Percentiles rank a stretch among this genome's conserved stretches.
Evolutionary conservation across 179 eudicot genomes (phyloP).

Genomic region (Amaranthus tricolor): DNA sequence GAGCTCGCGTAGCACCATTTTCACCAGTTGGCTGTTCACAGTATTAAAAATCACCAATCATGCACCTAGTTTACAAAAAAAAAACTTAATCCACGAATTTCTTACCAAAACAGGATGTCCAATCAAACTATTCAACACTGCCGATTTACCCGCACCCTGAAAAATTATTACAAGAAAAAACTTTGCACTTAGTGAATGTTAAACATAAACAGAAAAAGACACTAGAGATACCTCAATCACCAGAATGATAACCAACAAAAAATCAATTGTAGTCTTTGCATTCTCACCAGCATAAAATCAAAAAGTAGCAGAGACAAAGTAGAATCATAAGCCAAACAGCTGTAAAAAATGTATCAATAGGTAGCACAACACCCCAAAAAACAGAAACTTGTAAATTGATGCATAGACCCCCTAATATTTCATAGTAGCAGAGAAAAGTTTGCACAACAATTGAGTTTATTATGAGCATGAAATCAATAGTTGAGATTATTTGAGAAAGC

Average conservation of each 20-base stretch:
- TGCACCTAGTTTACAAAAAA: conserved; percentile 2
- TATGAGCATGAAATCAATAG: too few species aligned
- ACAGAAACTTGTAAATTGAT: too few species aligned
- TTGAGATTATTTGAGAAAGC: too few species aligned
- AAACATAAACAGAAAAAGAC: not conserved
- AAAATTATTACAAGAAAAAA: conserved; percentile 15
- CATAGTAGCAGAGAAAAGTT: not conserved
- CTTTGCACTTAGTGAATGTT: not conserved
- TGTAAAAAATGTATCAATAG: not conserved
- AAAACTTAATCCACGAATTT: not conserved
- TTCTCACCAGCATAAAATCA: not conserved
- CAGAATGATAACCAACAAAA: not conserved
- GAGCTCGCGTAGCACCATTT: conserved; percentile 99
- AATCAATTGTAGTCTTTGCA: not conserved
- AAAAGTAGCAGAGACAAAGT: not conserved
- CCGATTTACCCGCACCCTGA: conserved; percentile 99
- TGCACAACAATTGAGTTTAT: too few species aligned
- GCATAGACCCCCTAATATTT: not conserved
- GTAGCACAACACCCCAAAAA: not conserved
- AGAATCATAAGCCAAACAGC: not conserved
- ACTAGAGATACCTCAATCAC: not conserved
- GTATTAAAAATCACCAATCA: conserved; percentile 6
- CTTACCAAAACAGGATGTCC: conserved; percentile 99
- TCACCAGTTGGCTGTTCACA: conserved; percentile 94
- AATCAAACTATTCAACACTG: conserved; percentile 96